These are phyloP conservation scores for Gliomastix tumulicola DNA, from an alignment of 2,329 filamentous ascomycete species.

Conservation along the genomic window DNA sequence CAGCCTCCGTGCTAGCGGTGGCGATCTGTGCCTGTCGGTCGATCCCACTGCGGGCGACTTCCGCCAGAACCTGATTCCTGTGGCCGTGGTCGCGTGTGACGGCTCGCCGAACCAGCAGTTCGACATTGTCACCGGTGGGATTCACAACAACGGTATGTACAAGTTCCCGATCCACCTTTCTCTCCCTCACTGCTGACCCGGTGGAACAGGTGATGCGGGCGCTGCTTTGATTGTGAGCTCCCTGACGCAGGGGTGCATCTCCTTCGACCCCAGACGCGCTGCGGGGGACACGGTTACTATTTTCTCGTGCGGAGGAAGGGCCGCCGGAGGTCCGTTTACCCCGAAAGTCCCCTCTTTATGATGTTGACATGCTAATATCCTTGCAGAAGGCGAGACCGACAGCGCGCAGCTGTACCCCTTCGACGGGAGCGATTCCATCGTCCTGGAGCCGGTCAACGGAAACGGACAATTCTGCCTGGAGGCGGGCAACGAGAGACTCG, in stretches of 20 bases:
- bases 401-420: constrained; percentile 43
- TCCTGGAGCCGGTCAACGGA: constrained; percentile 36
- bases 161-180: no score
- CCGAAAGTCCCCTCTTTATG: background rate
- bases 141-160: constrained; percentile 36
- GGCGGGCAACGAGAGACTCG: constrained; percentile 9
- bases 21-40: constrained; percentile 42
- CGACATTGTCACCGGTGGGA: constrained; percentile 41
- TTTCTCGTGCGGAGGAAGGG: constrained; percentile 45
- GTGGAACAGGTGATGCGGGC: no score
- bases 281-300: constrained; percentile 38
- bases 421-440: constrained; percentile 22
- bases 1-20: no score
- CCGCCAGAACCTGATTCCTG: constrained; percentile 44
- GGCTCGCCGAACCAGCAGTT: constrained; percentile 39
- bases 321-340: constrained; percentile 33
- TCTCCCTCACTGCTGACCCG: no score
- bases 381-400: constrained; percentile 34
- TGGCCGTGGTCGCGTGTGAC: constrained; percentile 35
- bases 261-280: constrained; percentile 35
- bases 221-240: constrained; percentile 39
- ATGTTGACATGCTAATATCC: constrained; percentile 3
- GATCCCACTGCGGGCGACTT: constrained; percentile 47
- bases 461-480: constrained; percentile 18
- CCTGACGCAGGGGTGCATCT: constrained; percentile 44